These are phyloP conservation scores for Penicillium janthinellum DNA, from an alignment of 2,329 filamentous ascomycete species.

Conservation along the genomic window DNA sequence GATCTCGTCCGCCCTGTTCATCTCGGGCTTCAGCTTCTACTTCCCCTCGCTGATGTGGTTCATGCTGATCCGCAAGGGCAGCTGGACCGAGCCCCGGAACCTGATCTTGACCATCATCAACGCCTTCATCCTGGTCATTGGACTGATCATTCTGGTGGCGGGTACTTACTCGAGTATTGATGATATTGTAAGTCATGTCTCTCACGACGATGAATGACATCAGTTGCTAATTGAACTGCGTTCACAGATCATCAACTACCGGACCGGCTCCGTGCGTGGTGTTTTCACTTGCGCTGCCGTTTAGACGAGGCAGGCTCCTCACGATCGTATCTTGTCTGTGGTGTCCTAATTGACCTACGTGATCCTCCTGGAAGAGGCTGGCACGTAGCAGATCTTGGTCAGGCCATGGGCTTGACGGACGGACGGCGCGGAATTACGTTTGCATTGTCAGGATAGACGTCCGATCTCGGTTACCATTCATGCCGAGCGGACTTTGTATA, in stretches of 20 bases:
- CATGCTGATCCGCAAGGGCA: constrained; percentile 29
- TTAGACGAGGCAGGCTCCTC: constrained; percentile 1
- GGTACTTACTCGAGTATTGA: constrained; percentile 71
- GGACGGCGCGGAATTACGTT: constrained; percentile 7
- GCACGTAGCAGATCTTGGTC: not conserved
- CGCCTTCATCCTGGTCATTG: constrained; percentile 67
- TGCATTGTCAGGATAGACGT: constrained; percentile 14
- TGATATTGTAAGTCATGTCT: constrained; percentile 33
- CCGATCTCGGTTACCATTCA: not conserved
- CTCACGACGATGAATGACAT: not conserved
- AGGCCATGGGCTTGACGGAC: not conserved
- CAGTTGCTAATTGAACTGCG: constrained; percentile 9
- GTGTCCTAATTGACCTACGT: not conserved
- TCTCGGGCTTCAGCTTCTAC: constrained; percentile 86
- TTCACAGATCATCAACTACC: constrained; percentile 63
- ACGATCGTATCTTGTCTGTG: not conserved
- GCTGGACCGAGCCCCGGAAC: constrained; percentile 40
- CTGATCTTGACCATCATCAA: constrained; percentile 63
- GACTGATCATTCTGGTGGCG: constrained; percentile 71
- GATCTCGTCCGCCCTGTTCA: constrained; percentile 66
- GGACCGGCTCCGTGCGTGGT: constrained; percentile 62
- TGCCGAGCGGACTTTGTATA: constrained; percentile 6
- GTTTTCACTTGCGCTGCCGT: constrained; percentile 66
- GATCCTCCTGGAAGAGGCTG: not conserved
- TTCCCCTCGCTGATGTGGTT: constrained; percentile 50